Base-by-base conservation (phyloP, 495 filamentous ascomycete genomes). In the Apodospora peruviana region DNA sequence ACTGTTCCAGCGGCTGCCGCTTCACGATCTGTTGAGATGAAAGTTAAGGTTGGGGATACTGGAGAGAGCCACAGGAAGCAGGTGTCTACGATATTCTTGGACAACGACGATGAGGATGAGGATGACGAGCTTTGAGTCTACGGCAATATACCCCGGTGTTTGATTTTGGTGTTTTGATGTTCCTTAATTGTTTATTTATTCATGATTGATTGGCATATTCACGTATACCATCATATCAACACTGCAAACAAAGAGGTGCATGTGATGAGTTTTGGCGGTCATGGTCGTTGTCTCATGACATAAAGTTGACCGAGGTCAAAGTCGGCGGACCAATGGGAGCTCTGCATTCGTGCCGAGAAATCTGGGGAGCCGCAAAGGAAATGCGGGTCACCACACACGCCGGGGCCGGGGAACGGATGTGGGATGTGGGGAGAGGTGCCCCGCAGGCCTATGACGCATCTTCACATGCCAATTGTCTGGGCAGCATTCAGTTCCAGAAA, bases 61-160 rank as follows among this genome's bases (percentile, higher is more conserved):
- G 18, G 18, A 18, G 37, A 1, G 37, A 40, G 32, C 2, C 11
- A 40, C 9, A 18, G 18, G 10, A 40, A 27, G 52, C 44, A 42
- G 44, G 25, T 23, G 7, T 16, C 50, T 9, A 47, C 48, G 22
- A 57, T 60, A 23, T 60, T 60, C 40, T 17, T 60, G 49, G 27
- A 41, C 19, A 20, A 41, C 19, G 39, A 41, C 34, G 54, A 57
- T 38, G 54, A 60, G 21, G 58, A 60, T 36, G 58, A 61, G 45
- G 58, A 57, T 23, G 58, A 61, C 34, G 58, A 61, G 35, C 57
- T 60, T 20, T 60, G 51, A 56, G 2, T 12, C 10, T 40, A 18
- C 19, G 19, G 37, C 3, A 40, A 40, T 12, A 40, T 40, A 40
- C 17, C 37, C 37, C 3, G 37, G 40, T 24, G 40, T 42, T 42